A percentile compares a stretch with the other conserved stretches of the same genome.
Evolutionary conservation across 768 basidiomycete genomes (phyloP).

Genomic region (Auriscalpium microsporum): DNA sequence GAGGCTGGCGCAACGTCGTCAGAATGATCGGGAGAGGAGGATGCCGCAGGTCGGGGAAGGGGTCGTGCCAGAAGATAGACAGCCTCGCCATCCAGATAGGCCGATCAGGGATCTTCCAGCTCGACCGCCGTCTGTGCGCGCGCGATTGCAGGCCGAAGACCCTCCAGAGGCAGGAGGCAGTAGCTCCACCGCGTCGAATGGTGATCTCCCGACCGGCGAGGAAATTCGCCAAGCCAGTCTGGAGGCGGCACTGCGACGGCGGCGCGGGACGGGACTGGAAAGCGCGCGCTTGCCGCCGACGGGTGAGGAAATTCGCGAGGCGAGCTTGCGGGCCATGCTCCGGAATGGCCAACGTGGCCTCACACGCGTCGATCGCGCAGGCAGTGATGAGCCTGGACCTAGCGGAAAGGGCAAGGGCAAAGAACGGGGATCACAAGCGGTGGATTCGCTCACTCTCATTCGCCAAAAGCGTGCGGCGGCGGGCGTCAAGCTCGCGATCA

Average conservation of each 20-base stretch:
- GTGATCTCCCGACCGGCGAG: neutral
- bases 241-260: neutral
- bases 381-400: too few species aligned
- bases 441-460: neutral
- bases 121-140: slow-evolving; percentile 1
- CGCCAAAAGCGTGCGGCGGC: slow-evolving; percentile 8
- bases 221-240: neutral
- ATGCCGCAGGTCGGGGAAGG: slow-evolving; percentile 4
- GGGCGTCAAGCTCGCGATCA: slow-evolving; percentile 5
- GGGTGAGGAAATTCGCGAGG: too few species aligned
- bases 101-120: slow-evolving; percentile 9
- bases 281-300: too few species aligned
- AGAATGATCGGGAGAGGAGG: slow-evolving; percentile 4
- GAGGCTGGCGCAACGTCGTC: neutral
- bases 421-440: slow-evolving; percentile 1
- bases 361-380: too few species aligned
- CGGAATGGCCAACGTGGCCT: too few species aligned
- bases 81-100: slow-evolving; percentile 4
- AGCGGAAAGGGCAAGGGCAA: slow-evolving; percentile 6
- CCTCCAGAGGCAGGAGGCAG: neutral
- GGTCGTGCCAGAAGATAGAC: slow-evolving; percentile 1
- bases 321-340: too few species aligned
- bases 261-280: neutral
- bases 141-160: neutral
- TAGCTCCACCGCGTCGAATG: too few species aligned